These are phyloP conservation scores for Allium fistulosum DNA, from an alignment of 106 monocot genomes.

Conservation along the genomic window DNA sequence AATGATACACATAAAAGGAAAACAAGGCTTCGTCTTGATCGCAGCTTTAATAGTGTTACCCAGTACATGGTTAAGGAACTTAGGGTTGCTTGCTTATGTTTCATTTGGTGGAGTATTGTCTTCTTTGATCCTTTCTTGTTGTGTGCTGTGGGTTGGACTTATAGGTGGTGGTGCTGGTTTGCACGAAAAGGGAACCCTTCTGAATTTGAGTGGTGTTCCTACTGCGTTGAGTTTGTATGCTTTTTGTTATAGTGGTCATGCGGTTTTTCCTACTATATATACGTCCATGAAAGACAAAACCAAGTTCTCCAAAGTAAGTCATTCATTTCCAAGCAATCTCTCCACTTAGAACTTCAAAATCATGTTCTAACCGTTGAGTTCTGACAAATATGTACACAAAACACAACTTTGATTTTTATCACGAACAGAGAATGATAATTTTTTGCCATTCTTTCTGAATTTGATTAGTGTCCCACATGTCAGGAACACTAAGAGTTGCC, in stretches of 20 bases:
- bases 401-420: too few species aligned
- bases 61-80: slow-evolving; percentile 70
- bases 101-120: slow-evolving; percentile 66
- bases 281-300: slow-evolving; percentile 36
- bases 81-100: slow-evolving; percentile 56
- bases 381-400: background rate
- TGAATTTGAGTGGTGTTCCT: slow-evolving; percentile 50
- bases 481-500: too few species aligned
- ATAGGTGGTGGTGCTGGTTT: slow-evolving; percentile 51
- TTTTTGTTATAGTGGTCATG: slow-evolving; percentile 78
- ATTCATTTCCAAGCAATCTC: background rate
- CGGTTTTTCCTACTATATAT: slow-evolving; percentile 81
- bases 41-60: slow-evolving; percentile 53
- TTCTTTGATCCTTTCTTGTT: slow-evolving; percentile 35
- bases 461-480: too few species aligned
- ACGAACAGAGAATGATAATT: too few species aligned
- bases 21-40: slow-evolving; percentile 53
- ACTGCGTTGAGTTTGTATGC: slow-evolving; percentile 70
- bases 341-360: too few species aligned
- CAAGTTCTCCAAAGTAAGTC: slow-evolving; percentile 13
- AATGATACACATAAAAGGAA: slow-evolving; percentile 31
- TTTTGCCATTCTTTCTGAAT: too few species aligned
- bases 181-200: slow-evolving; percentile 31
- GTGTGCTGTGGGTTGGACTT: slow-evolving; percentile 45
- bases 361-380: too few species aligned